Conservation (phyloP, 2,329 filamentous ascomycete genomes). For the Colletotrichum liriopes region DNA sequence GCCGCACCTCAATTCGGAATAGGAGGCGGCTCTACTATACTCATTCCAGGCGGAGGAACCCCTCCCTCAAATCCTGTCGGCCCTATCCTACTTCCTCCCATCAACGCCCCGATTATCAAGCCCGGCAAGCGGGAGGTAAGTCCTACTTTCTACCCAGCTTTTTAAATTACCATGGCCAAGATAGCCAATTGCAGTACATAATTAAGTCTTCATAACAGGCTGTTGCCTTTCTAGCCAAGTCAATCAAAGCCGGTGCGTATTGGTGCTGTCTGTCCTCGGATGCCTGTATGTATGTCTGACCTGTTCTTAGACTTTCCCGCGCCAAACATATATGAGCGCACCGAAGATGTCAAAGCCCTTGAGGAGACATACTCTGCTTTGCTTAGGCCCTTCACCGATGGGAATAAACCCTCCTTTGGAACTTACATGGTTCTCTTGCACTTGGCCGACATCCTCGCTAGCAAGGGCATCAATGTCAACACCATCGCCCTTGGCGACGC, state of each 20-base stretch:
- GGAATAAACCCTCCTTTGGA: slow-evolving; percentile 19
- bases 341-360: slow-evolving; percentile 16
- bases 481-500: slow-evolving; percentile 33
- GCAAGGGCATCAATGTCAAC: slow-evolving; percentile 36
- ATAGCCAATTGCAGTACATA: too few species aligned
- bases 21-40: slow-evolving; percentile 23
- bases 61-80: not conserved
- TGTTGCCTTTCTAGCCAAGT: not conserved
- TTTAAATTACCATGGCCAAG: too few species aligned
- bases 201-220: not conserved
- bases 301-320: not conserved
- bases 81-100: slow-evolving; percentile 1
- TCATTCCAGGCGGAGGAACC: slow-evolving; percentile 9
- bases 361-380: slow-evolving; percentile 1
- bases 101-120: not conserved
- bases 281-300: too few species aligned
- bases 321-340: not conserved
- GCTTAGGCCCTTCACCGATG: not conserved
- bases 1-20: slow-evolving; percentile 32
- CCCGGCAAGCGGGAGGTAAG: slow-evolving; percentile 24
- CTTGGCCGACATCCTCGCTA: slow-evolving; percentile 41
- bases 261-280: not conserved
- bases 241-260: not conserved
- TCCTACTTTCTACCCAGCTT: not conserved
- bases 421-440: slow-evolving; percentile 38